Evolutionary conservation across 345 rosid species (phyloP), one percentile per base, ranked within the genome.

Genomic region (Melaleuca quinquenervia): DNA sequence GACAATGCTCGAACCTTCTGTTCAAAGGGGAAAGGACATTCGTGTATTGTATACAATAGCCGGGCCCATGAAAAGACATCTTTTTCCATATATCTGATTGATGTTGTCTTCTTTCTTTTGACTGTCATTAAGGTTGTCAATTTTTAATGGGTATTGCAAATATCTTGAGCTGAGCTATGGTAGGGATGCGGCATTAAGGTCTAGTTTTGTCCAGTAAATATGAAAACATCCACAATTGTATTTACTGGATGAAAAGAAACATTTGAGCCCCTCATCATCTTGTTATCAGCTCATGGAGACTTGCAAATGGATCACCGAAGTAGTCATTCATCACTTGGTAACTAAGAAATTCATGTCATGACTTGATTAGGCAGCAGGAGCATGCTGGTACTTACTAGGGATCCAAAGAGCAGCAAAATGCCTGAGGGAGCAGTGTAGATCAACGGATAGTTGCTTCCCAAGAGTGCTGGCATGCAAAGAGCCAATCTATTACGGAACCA

Each of bases 311-410:
- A 70, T 70, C 78, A 36, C 13, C 11, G 78, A 18, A 70, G 78
- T 32, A 32, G 48, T 70, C 48, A 70, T 36, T 70, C 80, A 18
- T 70, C 80, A 36, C 48, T 9, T 70, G 80, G 48, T 70, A 18
- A 70, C 80, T 70, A 11, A 10, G 80, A 55, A 27, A 55, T 84
- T 62, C 21, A 52, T 53, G 60, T 54, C 51, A 16, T 55, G 32
- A 41, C 52, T 14, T 13, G 44, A 70, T 84, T 70, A 97, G 99
- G 98, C 96, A 12, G 98, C 98, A 11, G 99, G 99, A 85, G 99
- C 98, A 49, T 97, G 98, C 88, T 97, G 99, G 99, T 97, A 97
- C 90, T 92, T 97, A 84, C 84, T 97, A 84, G 99, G 99, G 75
- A 90, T 96, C 45, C 99, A 97, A 82, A 94, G 98, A 88, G 88